Evolutionary conservation across 306 rosid genomes (phyloP).

Genomic region (Acacia crassicarpa): DNA sequence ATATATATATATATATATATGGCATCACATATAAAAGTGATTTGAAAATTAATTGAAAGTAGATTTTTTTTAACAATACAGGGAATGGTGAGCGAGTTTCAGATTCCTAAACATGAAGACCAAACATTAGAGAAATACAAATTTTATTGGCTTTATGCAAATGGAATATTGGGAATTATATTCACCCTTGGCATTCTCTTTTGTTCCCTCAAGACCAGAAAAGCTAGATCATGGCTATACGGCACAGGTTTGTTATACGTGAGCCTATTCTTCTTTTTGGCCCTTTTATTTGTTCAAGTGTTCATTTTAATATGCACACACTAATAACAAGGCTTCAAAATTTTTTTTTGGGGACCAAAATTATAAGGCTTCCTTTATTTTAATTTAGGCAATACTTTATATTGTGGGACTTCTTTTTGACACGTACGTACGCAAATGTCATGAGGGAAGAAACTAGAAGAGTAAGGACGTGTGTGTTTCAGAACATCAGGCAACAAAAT

Average conservation of each 20-base stretch:
- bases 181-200: slow-evolving; percentile 75
- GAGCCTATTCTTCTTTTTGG: too few relatives aligned
- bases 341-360: too few relatives aligned
- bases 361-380: too few relatives aligned
- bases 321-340: too few relatives aligned
- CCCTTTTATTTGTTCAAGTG: too few relatives aligned
- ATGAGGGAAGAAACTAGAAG: background rate
- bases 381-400: too few relatives aligned
- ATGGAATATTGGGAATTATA: slow-evolving; percentile 76
- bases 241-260: slow-evolving; percentile 62
- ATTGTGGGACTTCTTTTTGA: background rate
- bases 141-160: slow-evolving; percentile 65
- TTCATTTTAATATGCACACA: too few relatives aligned
- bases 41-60: slow-evolving; percentile 20
- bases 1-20: too few relatives aligned
- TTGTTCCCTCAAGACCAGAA: slow-evolving; percentile 75
- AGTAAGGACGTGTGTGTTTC: background rate
- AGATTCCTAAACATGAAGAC: slow-evolving; percentile 56
- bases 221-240: slow-evolving; percentile 84
- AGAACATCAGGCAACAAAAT: background rate
- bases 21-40: background rate
- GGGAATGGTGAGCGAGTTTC: slow-evolving; percentile 78
- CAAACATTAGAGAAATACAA: slow-evolving; percentile 43
- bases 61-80: slow-evolving; percentile 25
- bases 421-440: background rate